phyloP scores from a whole-genome alignment of 2,329 filamentous ascomycete genomes.

The Tolypocladium paradoxum region DNA sequence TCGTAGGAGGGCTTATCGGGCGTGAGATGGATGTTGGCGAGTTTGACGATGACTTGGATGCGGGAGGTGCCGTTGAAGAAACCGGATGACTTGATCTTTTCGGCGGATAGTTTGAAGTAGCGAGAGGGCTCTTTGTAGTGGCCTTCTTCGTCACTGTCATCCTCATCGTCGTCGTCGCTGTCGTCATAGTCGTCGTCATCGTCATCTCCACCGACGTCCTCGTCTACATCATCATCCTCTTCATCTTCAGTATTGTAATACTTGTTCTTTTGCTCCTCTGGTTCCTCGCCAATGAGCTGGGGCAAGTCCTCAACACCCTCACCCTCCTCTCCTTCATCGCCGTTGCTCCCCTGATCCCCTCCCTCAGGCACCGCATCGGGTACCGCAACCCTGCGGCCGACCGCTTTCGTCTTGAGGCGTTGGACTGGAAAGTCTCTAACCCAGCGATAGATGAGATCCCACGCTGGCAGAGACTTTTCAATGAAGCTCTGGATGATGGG shows the following conservation, averaged over 20 bases:
- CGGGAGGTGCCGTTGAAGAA: slow-evolving; percentile 19
- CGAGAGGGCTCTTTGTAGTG: no score
- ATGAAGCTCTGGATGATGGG: slow-evolving; percentile 29
- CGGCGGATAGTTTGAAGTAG: not conserved
- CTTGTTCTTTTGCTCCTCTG: no score
- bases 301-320: slow-evolving; percentile 6
- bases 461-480: slow-evolving; percentile 29
- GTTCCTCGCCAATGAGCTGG: no score
- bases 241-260: no score
- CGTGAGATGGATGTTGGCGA: slow-evolving; percentile 49
- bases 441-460: slow-evolving; percentile 28
- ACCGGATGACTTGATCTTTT: slow-evolving; percentile 13
- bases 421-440: slow-evolving; percentile 15
- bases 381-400: slow-evolving; percentile 9
- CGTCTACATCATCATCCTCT: no score
- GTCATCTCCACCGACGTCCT: no score
- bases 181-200: no score
- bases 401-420: slow-evolving; percentile 11
- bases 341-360: no score
- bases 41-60: slow-evolving; percentile 53
- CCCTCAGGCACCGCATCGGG: no score
- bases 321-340: slow-evolving; percentile 1
- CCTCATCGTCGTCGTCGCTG: not conserved
- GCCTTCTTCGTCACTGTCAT: no score
- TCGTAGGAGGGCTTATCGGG: slow-evolving; percentile 44